Evolutionary conservation across 202 grass and related monocot species (phyloP).

Genomic region (Schoenoplectus triqueter): DNA sequence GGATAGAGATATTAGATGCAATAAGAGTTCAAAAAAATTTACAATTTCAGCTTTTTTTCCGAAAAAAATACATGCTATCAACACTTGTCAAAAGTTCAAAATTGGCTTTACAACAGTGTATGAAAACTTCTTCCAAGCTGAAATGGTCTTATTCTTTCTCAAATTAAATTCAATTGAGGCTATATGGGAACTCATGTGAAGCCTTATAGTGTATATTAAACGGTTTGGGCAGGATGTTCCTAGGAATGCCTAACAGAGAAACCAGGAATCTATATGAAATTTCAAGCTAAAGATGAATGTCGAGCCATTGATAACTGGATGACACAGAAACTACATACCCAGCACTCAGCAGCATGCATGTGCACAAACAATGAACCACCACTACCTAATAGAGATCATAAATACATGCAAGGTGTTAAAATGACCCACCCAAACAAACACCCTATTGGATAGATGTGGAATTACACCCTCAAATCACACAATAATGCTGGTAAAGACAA

Average conservation of each 20-base stretch:
- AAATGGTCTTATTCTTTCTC: background rate
- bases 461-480: background rate
- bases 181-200: background rate
- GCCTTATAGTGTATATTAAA: background rate
- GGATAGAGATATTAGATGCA: background rate
- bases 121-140: background rate
- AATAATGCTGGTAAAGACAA: background rate
- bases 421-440: background rate
- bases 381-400: background rate
- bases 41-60: background rate
- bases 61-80: background rate
- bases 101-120: background rate
- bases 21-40: background rate
- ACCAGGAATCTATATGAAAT: background rate
- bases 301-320: background rate
- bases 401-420: background rate
- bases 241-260: background rate
- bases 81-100: background rate
- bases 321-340: background rate
- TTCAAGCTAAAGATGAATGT: slow-evolving; percentile 17
- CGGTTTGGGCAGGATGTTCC: background rate
- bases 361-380: background rate
- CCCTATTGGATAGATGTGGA: background rate
- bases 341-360: background rate
- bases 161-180: background rate